Conservation (phyloP, 2,329 filamentous ascomycete species). For the Colletotrichum lini region DNA sequence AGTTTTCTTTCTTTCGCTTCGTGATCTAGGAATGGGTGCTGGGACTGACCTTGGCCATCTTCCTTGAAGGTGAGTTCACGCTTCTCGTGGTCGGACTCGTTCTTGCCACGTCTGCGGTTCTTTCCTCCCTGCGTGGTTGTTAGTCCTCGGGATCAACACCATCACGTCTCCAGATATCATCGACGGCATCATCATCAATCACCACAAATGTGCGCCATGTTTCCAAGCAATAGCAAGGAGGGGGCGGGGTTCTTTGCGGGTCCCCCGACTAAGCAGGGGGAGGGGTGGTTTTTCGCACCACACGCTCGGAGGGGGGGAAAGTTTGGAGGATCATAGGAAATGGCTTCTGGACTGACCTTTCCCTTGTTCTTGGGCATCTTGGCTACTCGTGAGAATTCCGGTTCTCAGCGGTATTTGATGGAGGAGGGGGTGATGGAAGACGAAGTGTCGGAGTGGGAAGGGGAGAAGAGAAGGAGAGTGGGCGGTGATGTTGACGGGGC, state of each 20-base stretch:
- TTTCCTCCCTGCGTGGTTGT: constrained; percentile 83
- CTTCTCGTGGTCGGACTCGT: constrained; percentile 99
- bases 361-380: constrained; percentile 99
- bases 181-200: constrained; percentile 23
- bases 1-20: background rate
- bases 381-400: constrained; percentile 44
- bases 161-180: constrained; percentile 7
- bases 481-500: constrained; percentile 32
- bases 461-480: constrained; percentile 19
- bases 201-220: constrained; percentile 31
- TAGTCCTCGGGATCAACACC: constrained; percentile 5
- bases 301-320: background rate
- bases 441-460: constrained; percentile 26
- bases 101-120: constrained; percentile 98
- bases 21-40: background rate
- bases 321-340: background rate
- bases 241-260: constrained; percentile 43
- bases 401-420: constrained; percentile 45
- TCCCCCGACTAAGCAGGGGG: constrained; percentile 34
- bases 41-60: constrained; percentile 83
- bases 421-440: constrained; percentile 19
- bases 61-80: constrained; percentile 99
- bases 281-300: constrained; percentile 30
- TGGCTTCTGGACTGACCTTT: constrained; percentile 77
- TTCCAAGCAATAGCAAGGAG: constrained; percentile 34